Percentiles rank a stretch among this genome's conserved stretches.
Conservation (phyloP, 768 basidiomycete genomes). For the Asterophora lycoperdoides region DNA sequence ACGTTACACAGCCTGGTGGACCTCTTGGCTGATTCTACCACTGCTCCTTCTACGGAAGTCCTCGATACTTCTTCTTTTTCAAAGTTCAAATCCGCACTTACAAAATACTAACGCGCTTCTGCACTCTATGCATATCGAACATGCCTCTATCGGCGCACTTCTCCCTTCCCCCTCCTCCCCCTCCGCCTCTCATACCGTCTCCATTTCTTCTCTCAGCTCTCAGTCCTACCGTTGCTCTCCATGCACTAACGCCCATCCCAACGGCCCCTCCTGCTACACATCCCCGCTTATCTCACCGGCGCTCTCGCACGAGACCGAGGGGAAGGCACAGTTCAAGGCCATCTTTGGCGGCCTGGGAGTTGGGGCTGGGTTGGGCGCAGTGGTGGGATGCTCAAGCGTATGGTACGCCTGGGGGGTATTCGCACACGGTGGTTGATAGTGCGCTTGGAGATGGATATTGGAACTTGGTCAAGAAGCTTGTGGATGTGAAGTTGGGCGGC, state of each 20-base stretch:
- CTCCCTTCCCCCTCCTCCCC: not conserved
- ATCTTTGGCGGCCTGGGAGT: slow-evolving; percentile 45
- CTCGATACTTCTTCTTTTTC: not conserved
- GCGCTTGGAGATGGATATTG: not conserved
- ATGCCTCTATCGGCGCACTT: slow-evolving; percentile 50
- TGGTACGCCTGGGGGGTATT: too few relatives aligned
- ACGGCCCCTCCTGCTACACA: slow-evolving; percentile 44
- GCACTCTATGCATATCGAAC: slow-evolving; percentile 45
- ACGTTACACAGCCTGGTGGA: slow-evolving; percentile 17
- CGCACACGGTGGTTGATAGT: slow-evolving; percentile 11
- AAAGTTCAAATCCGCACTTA: slow-evolving; percentile 40
- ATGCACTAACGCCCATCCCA: slow-evolving; percentile 29
- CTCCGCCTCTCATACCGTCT: not conserved
- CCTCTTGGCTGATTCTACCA: slow-evolving; percentile 11
- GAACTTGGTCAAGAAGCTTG: slow-evolving; percentile 10
- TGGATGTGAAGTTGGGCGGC: slow-evolving; percentile 16
- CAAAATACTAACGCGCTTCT: slow-evolving; percentile 47
- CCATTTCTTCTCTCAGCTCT: not conserved
- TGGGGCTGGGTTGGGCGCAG: slow-evolving; percentile 18
- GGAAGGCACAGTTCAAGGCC: slow-evolving; percentile 67
- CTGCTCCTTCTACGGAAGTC: not conserved
- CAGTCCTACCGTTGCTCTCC: not conserved
- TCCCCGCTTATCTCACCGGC: slow-evolving; percentile 57
- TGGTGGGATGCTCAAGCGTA: slow-evolving; percentile 10
- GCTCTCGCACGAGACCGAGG: slow-evolving; percentile 56